Base-by-base conservation (phyloP, 2,329 filamentous ascomycete species). In the Thielaviopsis euricoi region DNA sequence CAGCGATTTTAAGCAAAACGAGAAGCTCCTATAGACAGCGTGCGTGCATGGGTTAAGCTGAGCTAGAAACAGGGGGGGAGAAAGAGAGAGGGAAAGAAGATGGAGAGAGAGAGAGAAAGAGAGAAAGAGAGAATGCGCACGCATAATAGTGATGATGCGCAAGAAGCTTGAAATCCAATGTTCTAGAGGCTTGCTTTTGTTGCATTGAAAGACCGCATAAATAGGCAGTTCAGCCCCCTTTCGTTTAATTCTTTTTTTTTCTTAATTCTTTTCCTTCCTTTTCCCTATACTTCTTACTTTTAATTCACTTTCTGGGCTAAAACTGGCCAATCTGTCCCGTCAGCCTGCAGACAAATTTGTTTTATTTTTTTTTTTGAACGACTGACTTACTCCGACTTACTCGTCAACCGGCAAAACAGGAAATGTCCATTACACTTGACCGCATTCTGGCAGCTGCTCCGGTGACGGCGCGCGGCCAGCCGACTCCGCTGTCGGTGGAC, bases 401-500 rank as follows among this genome's bases (percentile, higher is more conserved):
- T n/a, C 29, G 25, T 4, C 25, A 10, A 33, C 29, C 37, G 3
- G 13, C 3, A 40, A 3, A 22, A 19, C n/a, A 29, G 17, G 12
- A 6, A 19, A 76, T 76, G 74, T 78, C 80, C 58, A 76, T 85
- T 65, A 72, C 73, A 52, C 71, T 83, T 64, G 74, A 81, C 61
- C 79, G 78, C 69, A 91, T 95, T 66, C 85, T 94, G 71, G 93
- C 90, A 52, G 86, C 93, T 29, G 81, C 85, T 62, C 93, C 93
- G 57, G 82, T 81, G 58, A 96, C 91, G 26, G 82, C 81, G 58
- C 82, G 93, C 64, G 91, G 90, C 60, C 85, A 90, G 69, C 86
- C 91, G 60, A 96, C 91, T 13, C 88, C 88, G 67, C 83, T 98
- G 54, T 94, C 89, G 43, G 80, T 83, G 50, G 91, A 97, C 70